phyloP scores from a whole-genome alignment of 2,329 filamentous ascomycete species.

The Ophiostoma sp. region DNA sequence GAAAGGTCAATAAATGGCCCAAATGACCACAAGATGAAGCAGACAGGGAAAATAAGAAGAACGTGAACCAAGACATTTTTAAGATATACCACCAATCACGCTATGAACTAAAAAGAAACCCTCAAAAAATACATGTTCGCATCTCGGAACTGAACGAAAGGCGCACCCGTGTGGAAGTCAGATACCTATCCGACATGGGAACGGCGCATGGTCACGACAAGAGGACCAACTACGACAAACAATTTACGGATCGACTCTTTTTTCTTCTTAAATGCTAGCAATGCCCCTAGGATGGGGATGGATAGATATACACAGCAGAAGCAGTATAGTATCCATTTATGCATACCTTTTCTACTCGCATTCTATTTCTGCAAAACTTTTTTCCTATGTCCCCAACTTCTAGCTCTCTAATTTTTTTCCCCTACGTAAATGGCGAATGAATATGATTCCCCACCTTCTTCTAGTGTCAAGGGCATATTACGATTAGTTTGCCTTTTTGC shows the following conservation, averaged over 20 bases:
- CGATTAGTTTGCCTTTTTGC: too few relatives aligned
- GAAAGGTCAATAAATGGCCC: constrained; percentile 51
- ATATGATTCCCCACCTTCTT: too few relatives aligned
- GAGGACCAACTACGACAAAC: background rate
- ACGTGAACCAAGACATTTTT: background rate
- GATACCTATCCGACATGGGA: background rate
- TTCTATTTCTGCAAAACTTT: background rate
- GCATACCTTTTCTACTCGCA: background rate
- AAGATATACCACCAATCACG: background rate
- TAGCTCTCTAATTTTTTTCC: background rate
- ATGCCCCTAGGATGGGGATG: background rate
- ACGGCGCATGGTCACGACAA: background rate
- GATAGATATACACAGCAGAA: constrained; percentile 12
- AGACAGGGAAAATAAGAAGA: background rate
- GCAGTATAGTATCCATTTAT: background rate
- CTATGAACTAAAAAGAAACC: background rate
- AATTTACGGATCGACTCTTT: background rate
- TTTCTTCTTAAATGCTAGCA: background rate
- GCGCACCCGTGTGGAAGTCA: background rate
- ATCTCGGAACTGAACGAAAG: background rate
- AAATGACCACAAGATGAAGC: background rate
- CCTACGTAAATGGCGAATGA: background rate
- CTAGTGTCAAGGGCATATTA: too few relatives aligned
- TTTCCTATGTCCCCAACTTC: background rate
- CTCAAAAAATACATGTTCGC: background rate